Evolutionary conservation across 805 yeast species (phyloP).

Genomic region (Scheffersomyces lignosus): DNA sequence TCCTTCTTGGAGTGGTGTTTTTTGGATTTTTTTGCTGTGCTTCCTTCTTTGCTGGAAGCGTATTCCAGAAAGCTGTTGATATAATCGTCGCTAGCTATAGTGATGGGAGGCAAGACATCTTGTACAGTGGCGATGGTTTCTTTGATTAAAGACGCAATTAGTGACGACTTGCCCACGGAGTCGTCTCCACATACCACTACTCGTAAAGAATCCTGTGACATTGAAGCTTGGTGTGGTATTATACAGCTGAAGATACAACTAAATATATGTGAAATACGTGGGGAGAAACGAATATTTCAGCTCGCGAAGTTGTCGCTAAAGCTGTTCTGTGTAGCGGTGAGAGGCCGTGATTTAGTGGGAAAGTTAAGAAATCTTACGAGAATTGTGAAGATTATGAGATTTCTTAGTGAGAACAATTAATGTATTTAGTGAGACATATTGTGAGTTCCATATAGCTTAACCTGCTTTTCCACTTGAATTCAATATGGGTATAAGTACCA

Average conservation of each 20-base stretch:
- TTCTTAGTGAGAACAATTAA: no score
- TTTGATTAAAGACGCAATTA: conserved; percentile 78
- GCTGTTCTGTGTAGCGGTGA: no score
- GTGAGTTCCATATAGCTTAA: no score
- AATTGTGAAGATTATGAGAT: no score
- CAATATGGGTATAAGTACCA: no score
- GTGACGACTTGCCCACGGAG: conserved; percentile 80
- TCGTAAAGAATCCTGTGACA: conserved; percentile 36
- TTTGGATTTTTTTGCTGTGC: conserved; percentile 2
- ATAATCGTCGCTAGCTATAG: conserved; percentile 67
- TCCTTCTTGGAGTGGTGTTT: background rate
- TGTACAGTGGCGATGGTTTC: conserved; percentile 52
- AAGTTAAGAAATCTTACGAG: no score
- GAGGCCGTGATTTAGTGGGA: no score
- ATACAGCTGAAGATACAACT: background rate
- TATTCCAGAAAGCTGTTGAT: conserved; percentile 40
- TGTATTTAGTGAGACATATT: no score
- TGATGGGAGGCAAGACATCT: conserved; percentile 72
- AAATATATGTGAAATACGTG: no score
- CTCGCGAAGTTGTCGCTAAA: no score
- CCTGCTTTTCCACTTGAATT: no score
- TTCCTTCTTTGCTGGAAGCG: conserved; percentile 4
- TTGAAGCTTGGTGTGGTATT: background rate
- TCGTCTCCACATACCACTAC: conserved; percentile 95
- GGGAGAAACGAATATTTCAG: no score